Percentiles rank a stretch among this genome's conserved stretches.
Evolutionary conservation across 805 yeast genomes (phyloP).

Genomic region (Sungouiozyma ichnusensis): DNA sequence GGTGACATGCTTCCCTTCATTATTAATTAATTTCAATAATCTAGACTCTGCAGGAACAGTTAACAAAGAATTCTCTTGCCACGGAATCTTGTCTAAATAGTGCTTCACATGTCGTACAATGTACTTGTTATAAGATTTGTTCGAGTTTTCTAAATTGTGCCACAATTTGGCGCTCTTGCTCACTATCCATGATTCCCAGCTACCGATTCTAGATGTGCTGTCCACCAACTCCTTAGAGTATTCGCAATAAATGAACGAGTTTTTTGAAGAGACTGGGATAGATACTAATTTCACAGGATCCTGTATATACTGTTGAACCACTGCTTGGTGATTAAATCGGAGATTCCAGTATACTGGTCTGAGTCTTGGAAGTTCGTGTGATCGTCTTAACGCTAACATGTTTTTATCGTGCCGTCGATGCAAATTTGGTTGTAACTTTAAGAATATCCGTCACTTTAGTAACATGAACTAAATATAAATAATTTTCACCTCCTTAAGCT

Average conservation of each 20-base stretch:
- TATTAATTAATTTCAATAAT: conserved; percentile 32
- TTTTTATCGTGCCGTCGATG: no score
- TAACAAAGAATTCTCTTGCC: conserved; percentile 66
- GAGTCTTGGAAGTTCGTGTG: background rate
- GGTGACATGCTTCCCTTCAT: no score
- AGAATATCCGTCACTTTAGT: background rate
- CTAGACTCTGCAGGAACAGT: conserved; percentile 63
- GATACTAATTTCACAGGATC: conserved; percentile 53
- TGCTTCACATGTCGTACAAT: conserved; percentile 44
- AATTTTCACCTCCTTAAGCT: background rate
- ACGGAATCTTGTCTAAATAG: conserved; percentile 56
- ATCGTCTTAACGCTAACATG: background rate
- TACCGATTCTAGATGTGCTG: conserved; percentile 29
- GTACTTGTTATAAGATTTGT: conserved; percentile 43
- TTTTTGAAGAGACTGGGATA: conserved; percentile 57
- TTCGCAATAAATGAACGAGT: conserved; percentile 60
- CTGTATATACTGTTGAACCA: conserved; percentile 9
- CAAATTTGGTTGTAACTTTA: no score
- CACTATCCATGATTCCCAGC: conserved; percentile 36
- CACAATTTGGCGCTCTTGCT: conserved; percentile 48
- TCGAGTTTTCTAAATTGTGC: conserved; percentile 48
- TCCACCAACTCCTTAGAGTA: conserved; percentile 33
- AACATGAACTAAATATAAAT: background rate
- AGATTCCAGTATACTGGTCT: background rate
- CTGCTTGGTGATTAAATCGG: background rate